Base-by-base conservation (phyloP, 139 green algal genomes). In the Penium margaritaceum region DNA sequence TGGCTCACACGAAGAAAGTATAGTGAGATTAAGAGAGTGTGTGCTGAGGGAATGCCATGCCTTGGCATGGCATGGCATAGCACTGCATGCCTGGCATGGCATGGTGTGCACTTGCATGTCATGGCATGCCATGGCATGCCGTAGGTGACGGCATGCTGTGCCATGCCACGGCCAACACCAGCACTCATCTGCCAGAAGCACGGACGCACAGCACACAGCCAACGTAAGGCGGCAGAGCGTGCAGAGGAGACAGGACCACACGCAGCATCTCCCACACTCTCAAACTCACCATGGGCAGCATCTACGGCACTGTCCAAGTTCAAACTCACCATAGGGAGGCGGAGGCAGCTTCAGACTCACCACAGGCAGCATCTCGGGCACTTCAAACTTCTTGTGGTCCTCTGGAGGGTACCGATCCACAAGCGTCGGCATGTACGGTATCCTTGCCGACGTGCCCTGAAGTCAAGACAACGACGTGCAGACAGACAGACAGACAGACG, bases 301-400 rank as follows among this genome's bases (percentile, higher is more conserved):
- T 24, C 51, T 60, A 60, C 5, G 4, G 12, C 30, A 60, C 14
- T 60, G 17, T 60, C 24, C 12, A 33, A 27, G 6, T 60, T 60
- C 4, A 27, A 7, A 6, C 17, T 2, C 44, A 2, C n/a, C 19
- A 55, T 21, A 55, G n/a, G 51, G 51, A 9, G 30, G 51, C n/a
- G 12, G 4, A 27, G 2, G 30, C 41, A 51, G 41, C n/a, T 60
- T 60, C 24, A 60, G 51, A 60, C 51, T n/a, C 24, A 66, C 39
- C 67, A 55, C 15, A 17, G 67, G 47, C 5, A 74, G 21, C 43
- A 67, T 46, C 29, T 38, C 33, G 17, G 67, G 67, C 3, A 74
- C 19, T 30, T 67, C 27, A 3, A 38, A 66, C 5, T 74, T 37
- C n/a, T 38, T 38, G 12, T 74, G 67, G 15, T 74, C 67, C 67